A percentile compares a stretch with the other conserved stretches of the same genome.
Conservation (phyloP, 1,284 basidiomycete genomes). For the Anthracocystis setariae region DNA sequence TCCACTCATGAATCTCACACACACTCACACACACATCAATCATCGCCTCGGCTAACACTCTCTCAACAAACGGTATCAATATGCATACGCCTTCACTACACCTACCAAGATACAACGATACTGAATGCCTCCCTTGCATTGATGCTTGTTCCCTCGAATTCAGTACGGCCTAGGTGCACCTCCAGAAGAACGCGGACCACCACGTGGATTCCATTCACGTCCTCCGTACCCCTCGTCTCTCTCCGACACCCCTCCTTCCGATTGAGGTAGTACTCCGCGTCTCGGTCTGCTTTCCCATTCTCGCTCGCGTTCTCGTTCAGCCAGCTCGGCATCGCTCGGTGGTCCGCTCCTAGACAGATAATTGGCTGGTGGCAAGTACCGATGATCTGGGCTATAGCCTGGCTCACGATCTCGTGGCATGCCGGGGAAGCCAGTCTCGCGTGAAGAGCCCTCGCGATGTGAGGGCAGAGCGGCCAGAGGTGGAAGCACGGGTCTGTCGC, state of each 20-base stretch:
- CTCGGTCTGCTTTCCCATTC: conserved; percentile 13
- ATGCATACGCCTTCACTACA: too few relatives aligned
- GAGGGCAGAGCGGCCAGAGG: conserved; percentile 15
- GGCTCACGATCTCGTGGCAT: conserved; percentile 10
- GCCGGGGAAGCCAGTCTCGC: not conserved
- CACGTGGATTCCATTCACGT: not conserved
- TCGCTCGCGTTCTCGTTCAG: conserved; percentile 8
- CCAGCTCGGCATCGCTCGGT: conserved; percentile 7
- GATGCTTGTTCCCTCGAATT: not conserved
- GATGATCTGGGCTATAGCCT: not conserved
- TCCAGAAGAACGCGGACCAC: too few relatives aligned
- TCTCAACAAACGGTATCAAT: too few relatives aligned
- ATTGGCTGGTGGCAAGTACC: not conserved
- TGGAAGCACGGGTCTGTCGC: conserved; percentile 21
- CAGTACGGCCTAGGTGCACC: not conserved
- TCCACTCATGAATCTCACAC: too few relatives aligned
- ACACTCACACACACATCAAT: too few relatives aligned
- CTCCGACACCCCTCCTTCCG: not conserved
- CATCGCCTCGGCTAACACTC: not conserved
- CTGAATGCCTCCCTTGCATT: not conserved
- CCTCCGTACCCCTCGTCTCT: not conserved
- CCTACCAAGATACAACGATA: too few relatives aligned
- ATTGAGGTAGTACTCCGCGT: conserved; percentile 1
- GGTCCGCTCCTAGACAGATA: conserved; percentile 1
- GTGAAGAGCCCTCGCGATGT: too few relatives aligned